Evolutionary conservation across 2,329 filamentous ascomycete species (phyloP).

Genomic region (Mycosphaerelloides madeirae): DNA sequence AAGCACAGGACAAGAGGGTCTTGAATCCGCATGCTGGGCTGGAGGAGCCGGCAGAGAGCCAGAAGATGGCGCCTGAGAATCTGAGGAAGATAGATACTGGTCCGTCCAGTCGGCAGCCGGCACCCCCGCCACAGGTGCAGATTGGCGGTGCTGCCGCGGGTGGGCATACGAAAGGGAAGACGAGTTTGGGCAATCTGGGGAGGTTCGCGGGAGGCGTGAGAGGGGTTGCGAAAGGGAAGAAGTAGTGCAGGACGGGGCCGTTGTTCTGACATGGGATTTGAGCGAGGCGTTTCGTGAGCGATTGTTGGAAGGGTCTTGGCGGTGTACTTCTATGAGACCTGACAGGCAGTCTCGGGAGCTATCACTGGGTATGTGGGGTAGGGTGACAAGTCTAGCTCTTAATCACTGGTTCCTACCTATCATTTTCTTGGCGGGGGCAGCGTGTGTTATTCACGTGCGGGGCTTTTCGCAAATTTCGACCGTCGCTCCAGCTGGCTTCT

Average conservation of each 20-base stretch:
- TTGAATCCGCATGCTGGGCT: slow-evolving; percentile 20
- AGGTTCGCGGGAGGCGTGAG: slow-evolving; percentile 29
- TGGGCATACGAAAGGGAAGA: slow-evolving; percentile 32
- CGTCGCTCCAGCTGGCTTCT: no score
- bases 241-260: slow-evolving; percentile 9
- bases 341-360: no score
- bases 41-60: slow-evolving; percentile 18
- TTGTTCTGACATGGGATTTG: neutral
- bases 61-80: slow-evolving; percentile 1
- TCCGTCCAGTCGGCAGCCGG: slow-evolving; percentile 13
- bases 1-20: slow-evolving; percentile 51
- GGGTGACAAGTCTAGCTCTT: no score
- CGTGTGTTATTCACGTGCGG: no score
- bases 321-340: no score
- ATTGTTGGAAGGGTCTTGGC: no score
- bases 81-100: slow-evolving; percentile 7
- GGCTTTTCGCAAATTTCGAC: no score
- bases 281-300: slow-evolving; percentile 1
- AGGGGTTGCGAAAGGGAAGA: slow-evolving; percentile 21
- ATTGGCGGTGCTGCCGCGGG: slow-evolving; percentile 26
- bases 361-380: no score
- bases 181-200: slow-evolving; percentile 42
- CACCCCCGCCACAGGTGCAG: neutral
- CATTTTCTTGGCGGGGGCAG: no score
- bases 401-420: no score